phyloP scores from a whole-genome alignment of 305 asterid species.

The Solanum hybrid region DNA sequence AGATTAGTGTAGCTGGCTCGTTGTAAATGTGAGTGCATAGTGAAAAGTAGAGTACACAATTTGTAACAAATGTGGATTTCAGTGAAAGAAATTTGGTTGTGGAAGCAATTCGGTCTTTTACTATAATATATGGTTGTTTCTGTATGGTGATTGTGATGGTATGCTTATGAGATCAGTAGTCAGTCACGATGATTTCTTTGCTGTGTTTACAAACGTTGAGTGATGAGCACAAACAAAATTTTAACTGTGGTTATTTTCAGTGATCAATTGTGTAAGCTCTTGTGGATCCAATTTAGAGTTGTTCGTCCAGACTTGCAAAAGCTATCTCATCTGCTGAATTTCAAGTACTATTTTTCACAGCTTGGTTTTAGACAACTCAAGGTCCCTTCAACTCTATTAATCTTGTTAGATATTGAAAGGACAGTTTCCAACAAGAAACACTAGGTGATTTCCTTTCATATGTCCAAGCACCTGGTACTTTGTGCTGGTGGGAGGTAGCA shows the following conservation, averaged over 20 bases:
- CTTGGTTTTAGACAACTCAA: not conserved
- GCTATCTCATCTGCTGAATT: not conserved
- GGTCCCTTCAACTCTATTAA: not conserved
- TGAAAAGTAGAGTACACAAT: not conserved
- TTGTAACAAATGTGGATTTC: constrained; percentile 18
- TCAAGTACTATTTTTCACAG: not conserved
- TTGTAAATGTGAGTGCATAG: not conserved
- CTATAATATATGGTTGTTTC: not conserved
- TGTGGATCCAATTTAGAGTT: not conserved
- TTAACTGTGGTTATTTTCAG: not conserved
- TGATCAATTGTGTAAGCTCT: not conserved
- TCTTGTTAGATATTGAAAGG: not conserved
- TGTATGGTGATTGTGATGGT: not conserved
- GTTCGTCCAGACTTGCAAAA: not conserved
- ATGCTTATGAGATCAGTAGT: not conserved
- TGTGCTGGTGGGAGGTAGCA: not conserved
- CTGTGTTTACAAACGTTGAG: not conserved
- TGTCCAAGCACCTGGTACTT: not conserved
- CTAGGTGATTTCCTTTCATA: not conserved
- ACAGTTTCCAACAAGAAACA: not conserved
- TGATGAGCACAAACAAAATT: not conserved
- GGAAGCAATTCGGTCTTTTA: not conserved
- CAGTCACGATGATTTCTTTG: not conserved
- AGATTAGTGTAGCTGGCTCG: not conserved
- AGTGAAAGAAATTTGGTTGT: constrained; percentile 1